Evolutionary conservation across 305 asterid species (phyloP).

Genomic region (Petunia hybrid): DNA sequence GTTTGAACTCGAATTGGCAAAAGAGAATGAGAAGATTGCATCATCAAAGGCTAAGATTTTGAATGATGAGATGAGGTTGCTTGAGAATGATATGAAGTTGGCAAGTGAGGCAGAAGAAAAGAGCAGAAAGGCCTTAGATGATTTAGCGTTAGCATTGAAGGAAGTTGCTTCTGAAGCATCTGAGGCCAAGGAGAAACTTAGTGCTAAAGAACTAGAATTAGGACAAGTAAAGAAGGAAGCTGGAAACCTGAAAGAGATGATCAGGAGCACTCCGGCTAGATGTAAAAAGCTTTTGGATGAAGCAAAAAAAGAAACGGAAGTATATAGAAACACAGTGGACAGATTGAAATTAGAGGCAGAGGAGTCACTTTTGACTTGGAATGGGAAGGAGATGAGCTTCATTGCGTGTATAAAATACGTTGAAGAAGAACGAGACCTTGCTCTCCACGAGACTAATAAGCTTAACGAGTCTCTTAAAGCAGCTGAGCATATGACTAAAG

Average conservation of each 20-base stretch:
- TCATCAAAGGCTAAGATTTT: background rate
- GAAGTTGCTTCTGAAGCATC: conserved; percentile 27
- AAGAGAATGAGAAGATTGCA: background rate
- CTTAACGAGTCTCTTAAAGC: conserved; percentile 52
- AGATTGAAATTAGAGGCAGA: conserved; percentile 75
- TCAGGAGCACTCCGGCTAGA: conserved; percentile 47
- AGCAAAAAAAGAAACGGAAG: conserved; percentile 57
- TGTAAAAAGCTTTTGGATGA: conserved; percentile 54
- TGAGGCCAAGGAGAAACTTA: background rate
- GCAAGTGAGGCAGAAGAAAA: conserved; percentile 30
- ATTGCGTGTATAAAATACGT: conserved; percentile 74
- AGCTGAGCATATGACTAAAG: conserved; percentile 55
- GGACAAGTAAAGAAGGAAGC: conserved; percentile 45
- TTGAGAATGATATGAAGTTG: conserved; percentile 19
- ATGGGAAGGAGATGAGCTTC: conserved; percentile 76
- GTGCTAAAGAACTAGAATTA: background rate
- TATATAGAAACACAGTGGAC: conserved; percentile 39
- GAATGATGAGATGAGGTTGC: background rate
- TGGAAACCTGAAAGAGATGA: conserved; percentile 45
- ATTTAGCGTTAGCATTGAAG: conserved; percentile 25
- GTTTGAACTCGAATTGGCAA: conserved; percentile 33
- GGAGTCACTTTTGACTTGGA: conserved; percentile 80
- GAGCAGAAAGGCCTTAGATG: conserved; percentile 31
- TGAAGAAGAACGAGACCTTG: conserved; percentile 67
- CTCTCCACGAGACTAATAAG: conserved; percentile 54